Percentiles rank a stretch among this genome's conserved stretches.
These are phyloP conservation scores for Cutaneotrichosporon sp. DNA, from an alignment of 1,284 basidiomycete genomes.

Conservation along the genomic window DNA sequence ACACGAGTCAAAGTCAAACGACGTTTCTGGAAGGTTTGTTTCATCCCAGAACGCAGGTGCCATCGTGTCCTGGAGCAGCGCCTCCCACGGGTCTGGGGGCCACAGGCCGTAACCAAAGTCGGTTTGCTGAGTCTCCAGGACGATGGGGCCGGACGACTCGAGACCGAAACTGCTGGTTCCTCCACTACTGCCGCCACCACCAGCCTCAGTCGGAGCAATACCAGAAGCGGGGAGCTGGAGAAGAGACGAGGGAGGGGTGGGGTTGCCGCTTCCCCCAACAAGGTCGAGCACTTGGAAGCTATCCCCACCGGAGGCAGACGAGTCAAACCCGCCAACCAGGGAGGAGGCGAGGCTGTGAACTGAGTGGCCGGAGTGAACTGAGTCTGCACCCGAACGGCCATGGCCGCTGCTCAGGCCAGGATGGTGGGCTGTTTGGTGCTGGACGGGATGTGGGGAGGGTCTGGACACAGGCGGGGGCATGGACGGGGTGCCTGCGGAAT, in stretches of 20 bases:
- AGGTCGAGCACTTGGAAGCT: neutral
- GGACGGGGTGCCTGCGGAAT: neutral
- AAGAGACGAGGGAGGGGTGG: neutral
- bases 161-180: neutral
- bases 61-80: slow-evolving; percentile 17
- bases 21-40: neutral
- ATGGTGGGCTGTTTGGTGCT: neutral
- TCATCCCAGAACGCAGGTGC: slow-evolving; percentile 12
- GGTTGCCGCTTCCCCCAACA: neutral
- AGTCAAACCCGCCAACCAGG: neutral
- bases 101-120: slow-evolving; percentile 17
- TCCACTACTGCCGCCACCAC: neutral
- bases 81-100: slow-evolving; percentile 23
- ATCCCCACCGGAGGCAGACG: neutral
- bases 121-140: slow-evolving; percentile 4
- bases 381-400: too few species aligned
- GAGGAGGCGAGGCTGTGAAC: neutral
- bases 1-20: slow-evolving; percentile 16
- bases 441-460: neutral
- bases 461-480: neutral
- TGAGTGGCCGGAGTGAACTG: neutral
- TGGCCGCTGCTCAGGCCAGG: neutral
- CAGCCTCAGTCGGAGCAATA: neutral
- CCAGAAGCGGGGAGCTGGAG: neutral
- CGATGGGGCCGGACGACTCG: neutral